Conservation (phyloP, 1,139 yeast species). For the Casaregolazyma lundiana region DNA sequence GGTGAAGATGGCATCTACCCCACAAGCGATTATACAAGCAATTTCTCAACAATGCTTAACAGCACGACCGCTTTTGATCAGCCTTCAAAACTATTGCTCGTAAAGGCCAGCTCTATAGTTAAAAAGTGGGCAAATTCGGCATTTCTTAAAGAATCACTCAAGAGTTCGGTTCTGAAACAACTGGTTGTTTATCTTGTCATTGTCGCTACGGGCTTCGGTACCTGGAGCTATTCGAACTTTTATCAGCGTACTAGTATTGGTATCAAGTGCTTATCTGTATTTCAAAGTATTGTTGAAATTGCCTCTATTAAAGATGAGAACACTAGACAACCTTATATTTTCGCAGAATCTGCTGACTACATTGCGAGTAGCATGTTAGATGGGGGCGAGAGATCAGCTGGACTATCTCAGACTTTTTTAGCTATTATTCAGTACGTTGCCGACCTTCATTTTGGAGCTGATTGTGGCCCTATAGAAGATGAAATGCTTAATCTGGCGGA, state of each 20-base stretch:
- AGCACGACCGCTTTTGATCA: background rate
- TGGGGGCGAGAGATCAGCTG: constrained; percentile 45
- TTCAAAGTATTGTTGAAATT: constrained; percentile 50
- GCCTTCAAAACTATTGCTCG: background rate
- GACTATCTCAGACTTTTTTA: constrained; percentile 57
- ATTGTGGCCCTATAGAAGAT: constrained; percentile 32
- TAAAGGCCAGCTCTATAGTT: background rate
- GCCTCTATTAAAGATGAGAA: constrained; percentile 55
- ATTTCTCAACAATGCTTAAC: background rate
- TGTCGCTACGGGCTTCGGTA: constrained; percentile 68
- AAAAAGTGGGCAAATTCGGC: background rate
- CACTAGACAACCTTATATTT: constrained; percentile 26
- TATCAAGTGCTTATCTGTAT: constrained; percentile 49
- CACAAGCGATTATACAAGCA: background rate
- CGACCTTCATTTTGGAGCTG: constrained; percentile 35
- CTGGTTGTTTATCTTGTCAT: constrained; percentile 54
- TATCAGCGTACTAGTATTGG: constrained; percentile 64
- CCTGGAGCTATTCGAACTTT: constrained; percentile 59
- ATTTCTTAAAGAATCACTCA: background rate
- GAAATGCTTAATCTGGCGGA: constrained; percentile 31
- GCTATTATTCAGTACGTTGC: constrained; percentile 48
- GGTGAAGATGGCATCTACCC: background rate
- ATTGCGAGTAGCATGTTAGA: constrained; percentile 44
- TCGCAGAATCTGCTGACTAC: constrained; percentile 2
- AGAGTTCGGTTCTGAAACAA: constrained; percentile 43